These are phyloP conservation scores for Acanthamoeba castellanii DNA, from an alignment of 208 protist genomes.

Conservation along the genomic window DNA sequence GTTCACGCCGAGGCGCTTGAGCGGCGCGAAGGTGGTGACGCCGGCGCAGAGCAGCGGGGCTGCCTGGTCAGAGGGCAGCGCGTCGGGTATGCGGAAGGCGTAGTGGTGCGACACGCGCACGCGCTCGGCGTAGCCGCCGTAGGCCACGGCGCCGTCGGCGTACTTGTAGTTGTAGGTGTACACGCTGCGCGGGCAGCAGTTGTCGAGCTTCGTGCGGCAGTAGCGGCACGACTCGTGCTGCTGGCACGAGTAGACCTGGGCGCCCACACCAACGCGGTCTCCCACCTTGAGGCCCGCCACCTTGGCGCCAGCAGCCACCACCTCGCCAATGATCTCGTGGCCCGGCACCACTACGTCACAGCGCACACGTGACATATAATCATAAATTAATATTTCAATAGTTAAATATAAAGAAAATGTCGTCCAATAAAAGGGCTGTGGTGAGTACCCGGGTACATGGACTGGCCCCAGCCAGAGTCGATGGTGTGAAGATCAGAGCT, in stretches of 20 bases:
- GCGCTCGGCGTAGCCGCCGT: slow-evolving; percentile 68
- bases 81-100: slow-evolving; percentile 69
- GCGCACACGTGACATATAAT: not conserved
- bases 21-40: slow-evolving; percentile 80
- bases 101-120: slow-evolving; percentile 46
- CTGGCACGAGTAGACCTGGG: slow-evolving; percentile 51
- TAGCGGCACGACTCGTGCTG: slow-evolving; percentile 15
- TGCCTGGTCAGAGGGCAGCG: slow-evolving; percentile 32
- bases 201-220: slow-evolving; percentile 25
- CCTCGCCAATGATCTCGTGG: slow-evolving; percentile 77
- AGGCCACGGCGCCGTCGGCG: slow-evolving; percentile 16
- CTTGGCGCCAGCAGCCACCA: not conserved
- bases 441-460: slow-evolving; percentile 12
- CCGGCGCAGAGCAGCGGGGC: slow-evolving; percentile 81
- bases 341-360: slow-evolving; percentile 56
- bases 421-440: not conserved
- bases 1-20: slow-evolving; percentile 49
- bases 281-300: slow-evolving; percentile 71
- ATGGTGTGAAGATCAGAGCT: slow-evolving; percentile 60
- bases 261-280: slow-evolving; percentile 72
- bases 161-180: slow-evolving; percentile 50
- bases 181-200: slow-evolving; percentile 24
- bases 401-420: not conserved
- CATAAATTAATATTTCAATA: not conserved
- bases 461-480: not conserved